These are phyloP conservation scores for Umbilicaria muhlenbergii DNA, from an alignment of 495 filamentous ascomycete genomes.

Conservation along the genomic window DNA sequence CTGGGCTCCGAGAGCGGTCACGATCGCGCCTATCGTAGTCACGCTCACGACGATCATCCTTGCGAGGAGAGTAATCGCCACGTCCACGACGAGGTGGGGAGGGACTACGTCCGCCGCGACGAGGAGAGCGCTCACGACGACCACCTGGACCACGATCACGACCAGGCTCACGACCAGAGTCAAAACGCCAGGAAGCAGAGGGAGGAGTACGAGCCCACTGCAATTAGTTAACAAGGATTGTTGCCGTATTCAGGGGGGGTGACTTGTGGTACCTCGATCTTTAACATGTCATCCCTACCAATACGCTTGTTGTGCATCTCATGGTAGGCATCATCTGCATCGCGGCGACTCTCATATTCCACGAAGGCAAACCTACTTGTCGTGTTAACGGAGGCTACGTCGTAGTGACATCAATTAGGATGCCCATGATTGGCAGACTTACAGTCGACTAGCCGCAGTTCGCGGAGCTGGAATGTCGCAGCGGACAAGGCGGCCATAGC, in stretches of 20 bases:
- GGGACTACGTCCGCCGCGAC: constrained; percentile 54
- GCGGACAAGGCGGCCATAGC: constrained; percentile 95
- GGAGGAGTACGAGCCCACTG: constrained; percentile 98
- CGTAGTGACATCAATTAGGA: not conserved
- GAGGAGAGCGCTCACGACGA: constrained; percentile 52
- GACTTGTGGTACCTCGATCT: constrained; percentile 65
- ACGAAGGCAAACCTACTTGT: constrained; percentile 84
- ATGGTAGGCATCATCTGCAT: constrained; percentile 98
- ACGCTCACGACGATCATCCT: constrained; percentile 77
- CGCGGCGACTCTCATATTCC: constrained; percentile 96
- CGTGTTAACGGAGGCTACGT: constrained; percentile 12
- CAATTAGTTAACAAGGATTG: constrained; percentile 5
- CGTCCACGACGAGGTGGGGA: constrained; percentile 63
- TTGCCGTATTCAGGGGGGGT: constrained; percentile 7
- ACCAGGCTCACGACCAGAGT: constrained; percentile 65
- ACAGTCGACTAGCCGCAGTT: constrained; percentile 86
- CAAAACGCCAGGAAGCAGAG: constrained; percentile 96
- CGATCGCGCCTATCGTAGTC: constrained; percentile 54
- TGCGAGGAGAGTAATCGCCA: constrained; percentile 77
- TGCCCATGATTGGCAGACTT: constrained; percentile 27
- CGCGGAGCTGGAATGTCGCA: constrained; percentile 97
- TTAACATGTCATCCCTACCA: constrained; percentile 86
- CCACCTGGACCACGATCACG: constrained; percentile 45
- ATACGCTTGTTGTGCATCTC: constrained; percentile 99
- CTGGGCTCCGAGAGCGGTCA: constrained; percentile 43